Base-by-base conservation (phyloP, 2,329 filamentous ascomycete species). In the Gliomastix tumulicola region DNA sequence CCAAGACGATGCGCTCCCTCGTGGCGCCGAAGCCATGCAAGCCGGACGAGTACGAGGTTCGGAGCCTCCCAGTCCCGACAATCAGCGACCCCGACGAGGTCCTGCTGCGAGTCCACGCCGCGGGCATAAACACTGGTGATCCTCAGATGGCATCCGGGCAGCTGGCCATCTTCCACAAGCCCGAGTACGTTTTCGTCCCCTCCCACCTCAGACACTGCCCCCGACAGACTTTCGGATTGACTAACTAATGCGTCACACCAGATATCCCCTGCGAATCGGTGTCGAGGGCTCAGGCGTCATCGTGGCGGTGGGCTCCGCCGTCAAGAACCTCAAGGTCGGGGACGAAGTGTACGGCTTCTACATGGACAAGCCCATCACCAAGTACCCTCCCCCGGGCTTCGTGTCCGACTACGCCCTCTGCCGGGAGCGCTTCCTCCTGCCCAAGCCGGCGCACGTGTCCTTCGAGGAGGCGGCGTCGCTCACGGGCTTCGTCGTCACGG, bases 51-150 rank as follows among this genome's bases (percentile, higher is more conserved):
- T 69, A 62, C 40, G 55, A 64, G 18, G 41, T 72, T 13, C 40
- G 48, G 5, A 60, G 67, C 5, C 38, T 67, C n/a, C 63, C 68
- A 1, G 52, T 62, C 4, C 69, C 71, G 0, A 44, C 43, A n/a
- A 66, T 74, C 34, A 54, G 51, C 4, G 45, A 54, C 7, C 59
- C 66, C 2, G 52, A 64, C 20, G 56, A 74, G 5, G 50, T 76
- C 2, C 48, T 74, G 3, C 41, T 70, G 10, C 50, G 50, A 13
- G 51, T 69, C 20, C 54, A 63, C 27, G 59, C 64, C 4, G 57
- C 50, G 3, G 44, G 46, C 2, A 50, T 66, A 4, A 48, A 50
- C n/a, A 56, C 57, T 1, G 55, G 55, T 1, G 62, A 69, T 12
- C 55, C 59, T 1, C 46, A 53, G 30, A 21, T 55, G 9, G 49